phyloP scores from a whole-genome alignment of 2,329 filamentous ascomycete species.

The Aspergillus sp. region DNA sequence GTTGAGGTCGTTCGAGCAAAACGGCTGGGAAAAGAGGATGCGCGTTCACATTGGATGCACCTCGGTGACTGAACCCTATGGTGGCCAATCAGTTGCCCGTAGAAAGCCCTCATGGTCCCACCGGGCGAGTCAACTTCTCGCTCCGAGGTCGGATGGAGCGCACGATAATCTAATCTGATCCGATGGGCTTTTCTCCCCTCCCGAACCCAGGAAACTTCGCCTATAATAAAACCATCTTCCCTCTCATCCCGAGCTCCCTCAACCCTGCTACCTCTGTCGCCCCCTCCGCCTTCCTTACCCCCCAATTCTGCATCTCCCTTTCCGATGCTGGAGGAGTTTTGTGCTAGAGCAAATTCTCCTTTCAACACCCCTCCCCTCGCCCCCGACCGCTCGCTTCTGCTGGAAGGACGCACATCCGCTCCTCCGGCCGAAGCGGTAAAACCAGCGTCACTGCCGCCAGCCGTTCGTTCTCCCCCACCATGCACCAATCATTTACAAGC shows the following conservation, averaged over 20 bases:
- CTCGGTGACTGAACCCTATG: neutral
- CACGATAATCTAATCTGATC: constrained; percentile 37
- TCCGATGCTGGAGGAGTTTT: neutral
- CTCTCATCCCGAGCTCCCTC: constrained; percentile 9
- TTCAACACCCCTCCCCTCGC: constrained; percentile 2
- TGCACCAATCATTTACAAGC: constrained; percentile 19
- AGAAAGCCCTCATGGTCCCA: neutral
- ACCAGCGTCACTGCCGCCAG: constrained; percentile 18
- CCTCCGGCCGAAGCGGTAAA: constrained; percentile 32
- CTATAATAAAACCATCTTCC: neutral
- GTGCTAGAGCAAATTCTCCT: neutral
- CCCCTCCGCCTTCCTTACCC: neutral
- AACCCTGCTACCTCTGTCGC: constrained; percentile 5
- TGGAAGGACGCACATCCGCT: constrained; percentile 35
- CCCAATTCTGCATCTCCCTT: neutral
- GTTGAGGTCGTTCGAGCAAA: neutral
- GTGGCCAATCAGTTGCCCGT: neutral
- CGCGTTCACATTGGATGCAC: neutral
- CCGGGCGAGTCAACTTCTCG: neutral
- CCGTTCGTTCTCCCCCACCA: constrained; percentile 16
- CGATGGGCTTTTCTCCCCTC: constrained; percentile 18
- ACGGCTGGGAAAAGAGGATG: neutral
- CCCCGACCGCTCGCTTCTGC: constrained; percentile 15
- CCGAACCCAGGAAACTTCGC: neutral
- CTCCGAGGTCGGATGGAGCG: constrained; percentile 25